phyloP scores from a whole-genome alignment of 257 asterid genomes.

The Nicotiana undulata region DNA sequence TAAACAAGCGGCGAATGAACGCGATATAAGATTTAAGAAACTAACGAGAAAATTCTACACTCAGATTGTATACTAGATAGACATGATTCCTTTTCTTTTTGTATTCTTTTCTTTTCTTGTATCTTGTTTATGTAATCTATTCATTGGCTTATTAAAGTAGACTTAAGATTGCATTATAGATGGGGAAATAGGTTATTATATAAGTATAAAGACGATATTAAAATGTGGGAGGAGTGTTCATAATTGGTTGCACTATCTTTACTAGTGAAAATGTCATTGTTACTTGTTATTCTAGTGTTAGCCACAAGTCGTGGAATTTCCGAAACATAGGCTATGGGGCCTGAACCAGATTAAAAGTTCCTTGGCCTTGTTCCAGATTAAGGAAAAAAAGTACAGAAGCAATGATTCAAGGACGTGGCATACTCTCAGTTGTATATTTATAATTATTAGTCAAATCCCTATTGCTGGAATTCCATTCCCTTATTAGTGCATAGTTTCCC shows the following conservation, averaged over 20 bases:
- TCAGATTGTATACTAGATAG: neutral
- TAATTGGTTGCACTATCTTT: constrained; percentile 77
- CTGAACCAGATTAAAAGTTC: constrained; percentile 42
- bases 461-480: neutral
- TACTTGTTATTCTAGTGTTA: constrained; percentile 40
- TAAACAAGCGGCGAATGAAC: too few species aligned
- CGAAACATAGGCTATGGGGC: constrained; percentile 58
- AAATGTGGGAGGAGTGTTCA: constrained; percentile 29
- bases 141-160: neutral
- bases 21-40: neutral
- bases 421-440: constrained; percentile 22
- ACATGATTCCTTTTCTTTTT: neutral
- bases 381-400: constrained; percentile 19
- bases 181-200: neutral
- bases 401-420: constrained; percentile 52
- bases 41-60: neutral
- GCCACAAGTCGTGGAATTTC: constrained; percentile 50
- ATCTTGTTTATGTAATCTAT: neutral
- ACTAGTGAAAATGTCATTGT: constrained; percentile 44
- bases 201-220: constrained; percentile 3
- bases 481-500: neutral
- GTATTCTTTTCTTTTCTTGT: neutral
- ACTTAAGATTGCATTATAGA: constrained; percentile 14
- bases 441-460: neutral
- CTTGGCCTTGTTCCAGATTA: constrained; percentile 39